These are phyloP conservation scores for Paecilomyces niveus DNA, from an alignment of 2,329 filamentous ascomycete genomes.

Conservation along the genomic window DNA sequence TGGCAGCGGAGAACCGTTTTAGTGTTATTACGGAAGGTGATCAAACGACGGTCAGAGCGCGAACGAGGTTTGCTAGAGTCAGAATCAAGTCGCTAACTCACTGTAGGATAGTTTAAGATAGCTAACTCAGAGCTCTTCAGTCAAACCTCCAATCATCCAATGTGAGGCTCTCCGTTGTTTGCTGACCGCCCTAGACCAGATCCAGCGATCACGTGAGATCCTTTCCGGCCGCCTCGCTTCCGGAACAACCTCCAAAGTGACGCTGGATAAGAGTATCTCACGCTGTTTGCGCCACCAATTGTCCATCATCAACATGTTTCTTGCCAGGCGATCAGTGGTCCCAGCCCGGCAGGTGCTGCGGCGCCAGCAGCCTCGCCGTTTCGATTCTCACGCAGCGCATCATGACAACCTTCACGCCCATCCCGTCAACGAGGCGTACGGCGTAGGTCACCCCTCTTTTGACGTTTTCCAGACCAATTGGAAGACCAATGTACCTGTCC, in stretches of 20 bases:
- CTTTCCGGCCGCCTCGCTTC: slow-evolving; percentile 15
- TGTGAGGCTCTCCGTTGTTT: not conserved
- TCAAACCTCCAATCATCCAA: not conserved
- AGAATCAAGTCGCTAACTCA: not conserved
- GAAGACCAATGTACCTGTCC: slow-evolving; percentile 1
- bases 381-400: slow-evolving; percentile 34
- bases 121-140: not conserved
- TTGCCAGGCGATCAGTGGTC: slow-evolving; percentile 33
- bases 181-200: not conserved
- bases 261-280: not conserved
- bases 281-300: slow-evolving; percentile 19
- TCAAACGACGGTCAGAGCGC: not conserved
- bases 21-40: not conserved
- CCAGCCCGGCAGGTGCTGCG: slow-evolving; percentile 31
- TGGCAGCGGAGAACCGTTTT: not conserved
- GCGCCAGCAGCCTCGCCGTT: slow-evolving; percentile 37
- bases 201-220: slow-evolving; percentile 11
- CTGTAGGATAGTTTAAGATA: not conserved
- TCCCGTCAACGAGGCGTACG: slow-evolving; percentile 40
- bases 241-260: slow-evolving; percentile 17
- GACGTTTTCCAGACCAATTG: slow-evolving; percentile 6
- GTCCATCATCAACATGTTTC: slow-evolving; percentile 30
- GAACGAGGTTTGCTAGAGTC: not conserved
- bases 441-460: slow-evolving; percentile 29
- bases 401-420: slow-evolving; percentile 27